Conservation (phyloP, 2,329 filamentous ascomycete genomes). For the Penicillium capsulatum region DNA sequence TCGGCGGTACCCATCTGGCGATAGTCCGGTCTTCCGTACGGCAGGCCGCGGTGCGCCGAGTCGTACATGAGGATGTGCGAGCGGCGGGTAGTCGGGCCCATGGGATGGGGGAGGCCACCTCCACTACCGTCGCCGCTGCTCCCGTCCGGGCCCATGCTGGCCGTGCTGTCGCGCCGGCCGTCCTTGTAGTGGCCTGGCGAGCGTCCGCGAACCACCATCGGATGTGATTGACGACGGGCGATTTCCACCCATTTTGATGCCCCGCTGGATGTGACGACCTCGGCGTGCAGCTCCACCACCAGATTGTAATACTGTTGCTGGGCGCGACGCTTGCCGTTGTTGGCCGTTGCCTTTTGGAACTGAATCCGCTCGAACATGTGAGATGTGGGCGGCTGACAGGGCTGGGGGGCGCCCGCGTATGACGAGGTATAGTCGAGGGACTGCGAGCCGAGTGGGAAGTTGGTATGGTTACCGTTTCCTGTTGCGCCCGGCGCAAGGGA, state of each 20-base stretch:
- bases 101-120: slow-evolving; percentile 27
- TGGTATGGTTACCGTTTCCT: slow-evolving; percentile 20
- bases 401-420: slow-evolving; percentile 29
- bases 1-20: slow-evolving; percentile 35
- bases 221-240: slow-evolving; percentile 67
- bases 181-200: slow-evolving; percentile 78
- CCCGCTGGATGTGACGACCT: slow-evolving; percentile 47
- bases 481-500: slow-evolving; percentile 30
- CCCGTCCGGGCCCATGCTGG: slow-evolving; percentile 66
- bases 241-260: slow-evolving; percentile 64
- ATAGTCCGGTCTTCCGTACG: slow-evolving; percentile 34
- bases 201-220: slow-evolving; percentile 81
- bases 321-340: slow-evolving; percentile 85
- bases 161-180: slow-evolving; percentile 63
- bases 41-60: slow-evolving; percentile 28
- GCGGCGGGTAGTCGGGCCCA: slow-evolving; percentile 29
- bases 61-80: slow-evolving; percentile 37
- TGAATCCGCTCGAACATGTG: slow-evolving; percentile 82
- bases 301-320: slow-evolving; percentile 91
- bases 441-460: slow-evolving; percentile 23
- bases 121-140: slow-evolving; percentile 44
- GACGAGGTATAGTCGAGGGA: slow-evolving; percentile 34
- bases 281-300: slow-evolving; percentile 76
- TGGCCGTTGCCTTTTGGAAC: slow-evolving; percentile 89
- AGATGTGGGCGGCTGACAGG: slow-evolving; percentile 41